Conservation (phyloP, 257 asterid genomes). For the Solanum pinnatisectum region DNA sequence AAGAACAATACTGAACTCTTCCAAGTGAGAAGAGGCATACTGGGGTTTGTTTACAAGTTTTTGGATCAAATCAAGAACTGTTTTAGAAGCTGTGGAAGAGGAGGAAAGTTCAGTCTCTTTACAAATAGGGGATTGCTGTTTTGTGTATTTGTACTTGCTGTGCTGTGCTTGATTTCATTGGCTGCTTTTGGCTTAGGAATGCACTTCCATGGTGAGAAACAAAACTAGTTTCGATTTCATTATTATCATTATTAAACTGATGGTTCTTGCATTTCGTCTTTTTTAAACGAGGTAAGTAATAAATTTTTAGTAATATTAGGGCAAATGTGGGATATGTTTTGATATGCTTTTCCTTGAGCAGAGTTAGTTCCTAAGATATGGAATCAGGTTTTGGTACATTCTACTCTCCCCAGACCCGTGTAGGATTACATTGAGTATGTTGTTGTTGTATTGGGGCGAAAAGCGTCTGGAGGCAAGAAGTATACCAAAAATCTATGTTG, state of each 20-base stretch:
- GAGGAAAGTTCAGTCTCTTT: slow-evolving; percentile 44
- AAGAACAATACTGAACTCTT: slow-evolving; percentile 26
- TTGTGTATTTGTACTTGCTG: slow-evolving; percentile 45
- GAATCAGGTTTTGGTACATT: neutral
- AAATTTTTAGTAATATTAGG: neutral
- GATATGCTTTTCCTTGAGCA: neutral
- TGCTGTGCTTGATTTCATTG: slow-evolving; percentile 44
- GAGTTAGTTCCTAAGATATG: neutral
- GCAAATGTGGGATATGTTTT: neutral
- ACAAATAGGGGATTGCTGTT: slow-evolving; percentile 33
- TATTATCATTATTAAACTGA: neutral
- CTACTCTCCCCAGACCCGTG: neutral
- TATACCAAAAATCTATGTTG: neutral
- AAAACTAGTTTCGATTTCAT: neutral
- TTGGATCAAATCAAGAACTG: neutral
- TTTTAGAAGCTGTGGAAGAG: slow-evolving; percentile 35
- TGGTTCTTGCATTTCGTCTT: neutral
- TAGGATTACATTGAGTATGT: neutral
- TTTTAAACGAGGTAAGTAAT: neutral
- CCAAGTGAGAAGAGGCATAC: slow-evolving; percentile 35
- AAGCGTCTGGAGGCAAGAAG: neutral
- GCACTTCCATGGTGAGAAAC: slow-evolving; percentile 62
- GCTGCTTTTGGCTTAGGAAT: slow-evolving; percentile 52
- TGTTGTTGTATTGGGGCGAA: neutral
- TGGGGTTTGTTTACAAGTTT: slow-evolving; percentile 21